Percentiles rank a stretch among this genome's conserved stretches.
phyloP scores from a whole-genome alignment of 345 rosid species.

The Hirschfeldia incana region DNA sequence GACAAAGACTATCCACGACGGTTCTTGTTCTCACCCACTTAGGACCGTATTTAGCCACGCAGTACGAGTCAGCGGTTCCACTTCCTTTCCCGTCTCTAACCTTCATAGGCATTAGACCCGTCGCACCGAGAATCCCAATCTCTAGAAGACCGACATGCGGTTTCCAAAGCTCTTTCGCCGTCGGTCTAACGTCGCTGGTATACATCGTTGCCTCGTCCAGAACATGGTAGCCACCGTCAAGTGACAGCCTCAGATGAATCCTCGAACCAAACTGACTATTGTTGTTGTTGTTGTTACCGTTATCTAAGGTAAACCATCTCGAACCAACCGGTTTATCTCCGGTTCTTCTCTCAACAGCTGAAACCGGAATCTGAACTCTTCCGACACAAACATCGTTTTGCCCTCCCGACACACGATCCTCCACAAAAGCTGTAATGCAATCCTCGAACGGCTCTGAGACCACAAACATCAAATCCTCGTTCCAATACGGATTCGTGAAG shows the following conservation, averaged over 20 bases:
- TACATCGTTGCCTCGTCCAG: constrained; percentile 65
- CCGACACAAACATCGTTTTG: constrained; percentile 51
- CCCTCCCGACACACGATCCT: constrained; percentile 45
- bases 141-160: constrained; percentile 71
- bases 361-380: constrained; percentile 52
- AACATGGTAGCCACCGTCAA: constrained; percentile 77
- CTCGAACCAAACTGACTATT: constrained; percentile 54
- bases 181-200: constrained; percentile 62
- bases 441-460: constrained; percentile 80
- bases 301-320: constrained; percentile 69
- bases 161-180: constrained; percentile 65
- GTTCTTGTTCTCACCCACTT: constrained; percentile 81
- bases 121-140: constrained; percentile 71
- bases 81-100: constrained; percentile 51
- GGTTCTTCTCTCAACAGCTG: constrained; percentile 46
- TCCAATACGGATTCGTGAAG: constrained; percentile 68
- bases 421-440: constrained; percentile 49
- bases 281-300: constrained; percentile 39
- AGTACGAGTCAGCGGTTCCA: constrained; percentile 60
- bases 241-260: constrained; percentile 61
- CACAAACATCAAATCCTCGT: constrained; percentile 69
- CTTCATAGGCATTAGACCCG: constrained; percentile 62
- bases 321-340: constrained; percentile 58
- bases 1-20: constrained; percentile 56
- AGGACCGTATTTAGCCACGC: constrained; percentile 73